phyloP scores from a whole-genome alignment of 2,329 filamentous ascomycete species.

The Pestalotiopsis fici region DNA sequence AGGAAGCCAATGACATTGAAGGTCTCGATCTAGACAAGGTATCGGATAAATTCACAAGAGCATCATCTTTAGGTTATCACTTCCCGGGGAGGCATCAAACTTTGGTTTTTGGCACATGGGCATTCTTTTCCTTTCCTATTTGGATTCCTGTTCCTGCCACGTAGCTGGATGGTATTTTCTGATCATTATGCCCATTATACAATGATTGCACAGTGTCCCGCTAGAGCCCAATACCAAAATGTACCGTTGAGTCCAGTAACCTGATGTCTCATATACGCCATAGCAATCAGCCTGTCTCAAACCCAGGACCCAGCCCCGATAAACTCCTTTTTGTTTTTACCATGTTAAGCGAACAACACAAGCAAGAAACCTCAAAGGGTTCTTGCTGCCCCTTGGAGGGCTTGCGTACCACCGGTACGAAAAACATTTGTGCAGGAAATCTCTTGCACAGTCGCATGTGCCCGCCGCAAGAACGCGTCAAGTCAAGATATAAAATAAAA shows the following conservation, averaged over 20 bases:
- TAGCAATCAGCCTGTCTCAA: background rate
- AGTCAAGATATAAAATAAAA: slow-evolving; percentile 16
- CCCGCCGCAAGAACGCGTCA: slow-evolving; percentile 1
- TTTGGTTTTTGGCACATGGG: background rate
- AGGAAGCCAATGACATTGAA: background rate
- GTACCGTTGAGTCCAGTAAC: background rate
- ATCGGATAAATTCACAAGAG: too few relatives aligned
- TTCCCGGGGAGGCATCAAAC: background rate
- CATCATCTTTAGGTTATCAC: background rate
- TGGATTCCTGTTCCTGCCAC: background rate
- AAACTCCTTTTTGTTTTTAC: background rate
- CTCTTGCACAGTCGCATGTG: background rate
- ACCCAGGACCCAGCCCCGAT: background rate
- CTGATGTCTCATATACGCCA: background rate
- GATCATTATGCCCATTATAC: slow-evolving; percentile 7
- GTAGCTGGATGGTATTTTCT: background rate
- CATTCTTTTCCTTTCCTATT: background rate
- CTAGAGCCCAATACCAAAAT: background rate
- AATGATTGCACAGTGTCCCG: background rate
- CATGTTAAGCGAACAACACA: background rate
- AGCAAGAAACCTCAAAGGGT: background rate
- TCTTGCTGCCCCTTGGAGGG: background rate
- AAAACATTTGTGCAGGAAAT: background rate
- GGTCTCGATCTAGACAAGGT: background rate
- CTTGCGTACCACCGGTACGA: background rate